Base-by-base conservation (phyloP, 371 early-diverging fungal species). In the Circinella minor region DNA sequence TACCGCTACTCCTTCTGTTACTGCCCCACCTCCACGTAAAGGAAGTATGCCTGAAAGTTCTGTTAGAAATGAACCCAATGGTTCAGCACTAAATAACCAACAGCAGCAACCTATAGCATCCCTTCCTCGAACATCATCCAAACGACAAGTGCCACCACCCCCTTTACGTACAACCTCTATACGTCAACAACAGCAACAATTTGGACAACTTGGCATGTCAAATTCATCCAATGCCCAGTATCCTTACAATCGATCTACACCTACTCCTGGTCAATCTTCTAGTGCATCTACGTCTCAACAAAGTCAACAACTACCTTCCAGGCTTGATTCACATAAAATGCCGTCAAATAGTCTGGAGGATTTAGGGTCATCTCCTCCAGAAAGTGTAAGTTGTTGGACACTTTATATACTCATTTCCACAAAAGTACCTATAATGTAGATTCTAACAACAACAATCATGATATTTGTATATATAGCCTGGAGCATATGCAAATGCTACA, bases 331-430 rank as follows among this genome's bases (percentile, higher is more conserved):
- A 9, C 57, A 57, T n/a, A 57, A 57, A n/a, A 14, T 27, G 7
- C 57, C 57, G 7, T 57, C 57, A 5, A 34, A 11, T 5, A 57
- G 57, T 57, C 18, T 60, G 3, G 74, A 76, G 20, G 74, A 78
- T 17, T 67, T 76, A 17, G 70, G 27, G 27, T 27, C 70, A 13
- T 74, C 78, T 13, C 78, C 78, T n/a, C 80, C 80, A 46, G 71
- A 67, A 59, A 78, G 78, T 49, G 77, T 80, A 77, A 73, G 72
- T 64, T 1, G 4, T 11, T 3, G 7, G 13, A 61, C 38, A 18
- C 4, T 61, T n/a, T 37, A 17, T 36, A 14, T 0, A 27, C 2
- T 27, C 27, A 27, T 27, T 27, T 27, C 27, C 27, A 27, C 27
- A 27, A 27, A 27, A 27, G 27, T 27, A 27, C 1, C 27, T 27